These are phyloP conservation scores for Castanea crenata DNA, from an alignment of 306 rosid genomes.

Conservation along the genomic window DNA sequence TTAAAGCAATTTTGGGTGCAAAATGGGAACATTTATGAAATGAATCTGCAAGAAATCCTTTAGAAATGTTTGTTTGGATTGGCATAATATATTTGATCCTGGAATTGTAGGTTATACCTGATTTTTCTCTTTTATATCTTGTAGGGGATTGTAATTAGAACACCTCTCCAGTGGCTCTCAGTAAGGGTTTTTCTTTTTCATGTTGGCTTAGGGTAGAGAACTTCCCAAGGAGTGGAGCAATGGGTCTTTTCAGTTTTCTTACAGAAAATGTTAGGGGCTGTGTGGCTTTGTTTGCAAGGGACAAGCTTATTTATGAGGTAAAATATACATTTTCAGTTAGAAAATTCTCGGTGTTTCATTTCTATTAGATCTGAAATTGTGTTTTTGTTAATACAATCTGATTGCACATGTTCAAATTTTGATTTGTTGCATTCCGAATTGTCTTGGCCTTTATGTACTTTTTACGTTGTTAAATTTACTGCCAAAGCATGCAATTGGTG, in stretches of 20 bases:
- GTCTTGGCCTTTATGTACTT: conserved; percentile 2
- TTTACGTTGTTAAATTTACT: conserved; percentile 12
- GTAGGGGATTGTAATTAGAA: conserved; percentile 81
- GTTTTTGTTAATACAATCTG: not conserved
- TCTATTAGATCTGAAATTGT: conserved; percentile 6
- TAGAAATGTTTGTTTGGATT: conserved; percentile 3
- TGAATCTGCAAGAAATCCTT: not conserved
- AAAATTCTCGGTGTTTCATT: conserved; percentile 7
- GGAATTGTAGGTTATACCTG: conserved; percentile 14
- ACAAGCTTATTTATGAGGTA: conserved; percentile 84
- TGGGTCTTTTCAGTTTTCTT: conserved; percentile 94
- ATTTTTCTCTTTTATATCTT: conserved; percentile 29
- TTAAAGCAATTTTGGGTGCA: not conserved
- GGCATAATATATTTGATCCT: not conserved
- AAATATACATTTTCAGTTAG: conserved; percentile 19
- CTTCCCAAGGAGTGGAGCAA: conserved; percentile 78
- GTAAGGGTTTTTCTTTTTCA: conserved; percentile 89
- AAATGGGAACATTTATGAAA: not conserved
- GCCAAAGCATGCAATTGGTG: conserved; percentile 23
- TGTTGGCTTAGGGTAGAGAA: conserved; percentile 96
- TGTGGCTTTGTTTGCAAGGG: conserved; percentile 76
- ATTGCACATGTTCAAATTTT: conserved; percentile 8
- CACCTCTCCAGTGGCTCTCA: conserved; percentile 91
- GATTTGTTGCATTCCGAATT: conserved; percentile 17
- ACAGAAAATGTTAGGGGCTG: conserved; percentile 91